phyloP scores from a whole-genome alignment of 2,329 filamentous ascomycete species.

The Phialophora chinensis region DNA sequence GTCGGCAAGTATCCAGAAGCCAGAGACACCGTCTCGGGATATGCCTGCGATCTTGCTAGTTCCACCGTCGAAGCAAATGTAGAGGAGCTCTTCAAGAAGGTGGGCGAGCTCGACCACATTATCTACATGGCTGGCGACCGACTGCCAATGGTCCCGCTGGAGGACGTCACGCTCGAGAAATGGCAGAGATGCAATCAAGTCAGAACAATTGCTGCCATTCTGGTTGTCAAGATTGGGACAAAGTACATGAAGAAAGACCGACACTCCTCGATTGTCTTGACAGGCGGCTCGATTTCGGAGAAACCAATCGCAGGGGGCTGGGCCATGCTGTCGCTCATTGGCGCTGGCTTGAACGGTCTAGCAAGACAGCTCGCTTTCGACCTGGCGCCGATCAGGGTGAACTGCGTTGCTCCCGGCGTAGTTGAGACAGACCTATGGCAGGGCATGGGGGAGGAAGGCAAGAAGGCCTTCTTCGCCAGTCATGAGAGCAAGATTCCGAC shows the following conservation, averaged over 20 bases:
- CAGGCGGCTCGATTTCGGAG: slow-evolving; percentile 59
- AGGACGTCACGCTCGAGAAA: slow-evolving; percentile 50
- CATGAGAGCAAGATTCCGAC: slow-evolving; percentile 36
- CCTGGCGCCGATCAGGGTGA: slow-evolving; percentile 67
- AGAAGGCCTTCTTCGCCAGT: slow-evolving; percentile 35
- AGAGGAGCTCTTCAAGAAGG: slow-evolving; percentile 49
- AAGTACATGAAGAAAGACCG: slow-evolving; percentile 52
- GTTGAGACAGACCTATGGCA: slow-evolving; percentile 57
- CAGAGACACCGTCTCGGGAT: slow-evolving; percentile 48
- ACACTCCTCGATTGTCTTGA: slow-evolving; percentile 61
- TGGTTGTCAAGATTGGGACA: slow-evolving; percentile 57
- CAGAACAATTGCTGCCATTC: slow-evolving; percentile 58
- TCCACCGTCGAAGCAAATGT: slow-evolving; percentile 57
- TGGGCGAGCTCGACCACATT: slow-evolving; percentile 58
- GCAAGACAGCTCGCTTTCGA: slow-evolving; percentile 65
- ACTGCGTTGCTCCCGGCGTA: slow-evolving; percentile 64
- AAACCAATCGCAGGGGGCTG: slow-evolving; percentile 58
- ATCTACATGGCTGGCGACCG: slow-evolving; percentile 63
- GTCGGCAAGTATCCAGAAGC: slow-evolving; percentile 52
- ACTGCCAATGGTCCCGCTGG: slow-evolving; percentile 50
- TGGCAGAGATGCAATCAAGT: slow-evolving; percentile 55
- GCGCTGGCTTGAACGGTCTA: slow-evolving; percentile 60
- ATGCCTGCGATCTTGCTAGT: slow-evolving; percentile 57
- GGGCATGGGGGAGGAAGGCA: slow-evolving; percentile 39
- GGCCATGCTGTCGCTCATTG: slow-evolving; percentile 56